These are phyloP conservation scores for Bryoerythrophyllum caledonicum DNA, from an alignment of 225 moss, liverwort and hornwort species.

Conservation along the genomic window DNA sequence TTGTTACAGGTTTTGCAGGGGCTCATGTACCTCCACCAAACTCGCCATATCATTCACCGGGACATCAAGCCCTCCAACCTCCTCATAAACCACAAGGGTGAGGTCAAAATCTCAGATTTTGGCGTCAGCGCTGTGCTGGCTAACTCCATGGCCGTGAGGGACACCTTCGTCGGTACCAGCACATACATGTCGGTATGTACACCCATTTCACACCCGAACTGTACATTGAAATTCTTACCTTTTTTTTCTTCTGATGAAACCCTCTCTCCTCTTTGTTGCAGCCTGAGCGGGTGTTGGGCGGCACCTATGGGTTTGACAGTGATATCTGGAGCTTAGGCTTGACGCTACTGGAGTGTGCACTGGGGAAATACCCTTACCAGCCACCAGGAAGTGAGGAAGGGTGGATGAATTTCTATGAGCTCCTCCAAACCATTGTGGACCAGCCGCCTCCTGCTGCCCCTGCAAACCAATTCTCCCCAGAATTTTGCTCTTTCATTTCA, in stretches of 20 bases:
- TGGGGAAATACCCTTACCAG: constrained; percentile 89
- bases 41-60: constrained; percentile 83
- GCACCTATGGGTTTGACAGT: constrained; percentile 85
- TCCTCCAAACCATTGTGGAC: constrained; percentile 85
- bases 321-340: constrained; percentile 98
- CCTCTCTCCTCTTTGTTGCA: constrained; percentile 30
- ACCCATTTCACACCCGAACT: not conserved
- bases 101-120: constrained; percentile 94
- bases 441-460: constrained; percentile 92
- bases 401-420: constrained; percentile 95
- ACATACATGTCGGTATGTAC: constrained; percentile 94
- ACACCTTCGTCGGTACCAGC: constrained; percentile 94
- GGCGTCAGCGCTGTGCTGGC: constrained; percentile 92
- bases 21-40: constrained; percentile 84
- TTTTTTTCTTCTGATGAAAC: not conserved
- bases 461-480: constrained; percentile 75
- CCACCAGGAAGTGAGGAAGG: constrained; percentile 87
- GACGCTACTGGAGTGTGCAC: constrained; percentile 89
- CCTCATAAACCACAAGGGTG: constrained; percentile 79
- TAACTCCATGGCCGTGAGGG: constrained; percentile 83
- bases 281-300: constrained; percentile 90
- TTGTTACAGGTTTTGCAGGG: constrained; percentile 76
- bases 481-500: constrained; percentile 97
- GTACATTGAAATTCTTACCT: too few species aligned
- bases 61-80: constrained; percentile 98